Percentiles rank a stretch among this genome's conserved stretches.
Conservation (phyloP, 1,139 yeast species). For the Diutina ranongensis region DNA sequence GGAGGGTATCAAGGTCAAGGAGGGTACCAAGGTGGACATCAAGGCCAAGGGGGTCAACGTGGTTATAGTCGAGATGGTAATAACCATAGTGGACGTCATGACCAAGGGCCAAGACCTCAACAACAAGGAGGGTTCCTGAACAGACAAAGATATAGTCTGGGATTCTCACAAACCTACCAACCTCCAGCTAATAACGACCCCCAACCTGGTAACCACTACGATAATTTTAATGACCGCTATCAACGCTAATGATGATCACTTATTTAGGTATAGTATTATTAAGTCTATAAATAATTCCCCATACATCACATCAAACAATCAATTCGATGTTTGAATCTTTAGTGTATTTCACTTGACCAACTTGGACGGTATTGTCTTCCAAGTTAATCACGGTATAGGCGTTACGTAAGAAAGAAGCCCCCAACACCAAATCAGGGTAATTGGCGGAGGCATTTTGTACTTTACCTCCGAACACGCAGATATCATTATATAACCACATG, state of each 20-base stretch:
- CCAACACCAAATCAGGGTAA: conserved; percentile 22
- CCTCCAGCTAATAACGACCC: neutral
- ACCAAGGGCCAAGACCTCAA: too few species aligned
- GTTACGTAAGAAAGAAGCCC: conserved; percentile 21
- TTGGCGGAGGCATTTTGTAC: neutral
- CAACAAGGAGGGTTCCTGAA: neutral
- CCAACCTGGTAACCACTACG: neutral
- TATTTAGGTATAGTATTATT: neutral
- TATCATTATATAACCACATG: conserved; percentile 2
- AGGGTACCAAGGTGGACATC: conserved; percentile 9
- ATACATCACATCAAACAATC: neutral
- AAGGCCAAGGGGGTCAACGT: conserved; percentile 6
- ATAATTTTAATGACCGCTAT: conserved; percentile 1
- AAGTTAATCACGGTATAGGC: conserved; percentile 21
- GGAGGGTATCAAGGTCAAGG: conserved; percentile 1
- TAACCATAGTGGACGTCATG: neutral
- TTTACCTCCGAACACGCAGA: conserved; percentile 5
- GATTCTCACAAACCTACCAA: neutral
- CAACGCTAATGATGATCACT: neutral
- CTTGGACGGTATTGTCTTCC: conserved; percentile 16
- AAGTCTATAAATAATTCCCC: neutral
- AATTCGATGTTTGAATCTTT: neutral
- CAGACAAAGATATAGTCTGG: conserved; percentile 1
- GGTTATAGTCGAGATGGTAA: conserved; percentile 4
- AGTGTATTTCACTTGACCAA: conserved; percentile 16